Evolutionary conservation across 2,329 filamentous ascomycete genomes (phyloP).

Genomic region (Diatrype stigma): DNA sequence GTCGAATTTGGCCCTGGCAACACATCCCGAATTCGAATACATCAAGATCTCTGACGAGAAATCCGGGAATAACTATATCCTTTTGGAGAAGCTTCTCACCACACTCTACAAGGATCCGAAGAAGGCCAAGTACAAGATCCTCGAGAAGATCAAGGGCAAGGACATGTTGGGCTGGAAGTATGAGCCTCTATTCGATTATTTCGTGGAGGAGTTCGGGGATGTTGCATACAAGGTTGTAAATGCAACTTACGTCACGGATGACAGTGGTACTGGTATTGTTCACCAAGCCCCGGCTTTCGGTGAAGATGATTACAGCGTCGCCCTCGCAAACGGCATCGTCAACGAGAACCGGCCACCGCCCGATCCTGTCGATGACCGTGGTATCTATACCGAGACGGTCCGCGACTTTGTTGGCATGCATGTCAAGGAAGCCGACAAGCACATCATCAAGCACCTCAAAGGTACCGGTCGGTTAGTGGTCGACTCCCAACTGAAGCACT

Average conservation of each 20-base stretch:
- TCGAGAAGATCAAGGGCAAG: conserved; percentile 75
- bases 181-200: conserved; percentile 84
- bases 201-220: conserved; percentile 84
- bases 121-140: conserved; percentile 85
- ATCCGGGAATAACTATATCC: conserved; percentile 77
- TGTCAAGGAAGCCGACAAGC: conserved; percentile 89
- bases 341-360: conserved; percentile 74
- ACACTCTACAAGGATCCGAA: conserved; percentile 93
- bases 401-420: conserved; percentile 80
- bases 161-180: conserved; percentile 89
- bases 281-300: conserved; percentile 92
- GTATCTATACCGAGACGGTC: conserved; percentile 73
- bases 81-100: conserved; percentile 74
- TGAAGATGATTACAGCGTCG: conserved; percentile 91
- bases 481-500: conserved; percentile 84
- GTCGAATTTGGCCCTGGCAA: conserved; percentile 73
- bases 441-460: conserved; percentile 87
- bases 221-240: conserved; percentile 77
- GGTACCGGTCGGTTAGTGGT: conserved; percentile 71
- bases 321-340: conserved; percentile 71
- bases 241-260: conserved; percentile 80
- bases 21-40: conserved; percentile 80
- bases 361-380: conserved; percentile 83
- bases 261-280: conserved; percentile 89
- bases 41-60: conserved; percentile 80